phyloP scores from a whole-genome alignment of 179 eudicot genomes.

The Sideroxylon spinosum region DNA sequence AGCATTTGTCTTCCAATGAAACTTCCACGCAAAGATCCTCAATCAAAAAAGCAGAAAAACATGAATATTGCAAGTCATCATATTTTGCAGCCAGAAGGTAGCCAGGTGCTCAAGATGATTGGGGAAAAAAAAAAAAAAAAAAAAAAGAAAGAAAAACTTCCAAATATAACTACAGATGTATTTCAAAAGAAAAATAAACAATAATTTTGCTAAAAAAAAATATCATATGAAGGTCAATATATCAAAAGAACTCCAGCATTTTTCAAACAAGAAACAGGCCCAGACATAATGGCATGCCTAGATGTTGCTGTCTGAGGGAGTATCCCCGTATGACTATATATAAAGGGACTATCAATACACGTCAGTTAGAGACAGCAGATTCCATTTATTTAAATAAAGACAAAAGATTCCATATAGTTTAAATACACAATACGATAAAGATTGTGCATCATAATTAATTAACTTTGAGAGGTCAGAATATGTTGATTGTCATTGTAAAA shows the following conservation, averaged over 20 bases:
- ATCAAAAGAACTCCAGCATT: no score
- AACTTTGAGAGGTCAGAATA: background rate
- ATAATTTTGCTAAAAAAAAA: no score
- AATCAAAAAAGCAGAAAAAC: background rate
- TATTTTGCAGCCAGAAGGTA: background rate
- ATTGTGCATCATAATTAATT: background rate
- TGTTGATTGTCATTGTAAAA: background rate
- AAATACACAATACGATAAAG: background rate
- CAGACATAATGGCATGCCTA: no score
- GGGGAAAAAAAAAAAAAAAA: background rate
- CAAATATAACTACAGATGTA: no score
- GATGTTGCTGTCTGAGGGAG: no score
- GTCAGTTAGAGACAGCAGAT: background rate
- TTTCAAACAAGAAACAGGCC: no score
- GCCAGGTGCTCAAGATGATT: background rate
- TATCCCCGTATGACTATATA: no score
- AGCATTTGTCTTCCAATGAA: background rate
- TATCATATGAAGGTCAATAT: no score
- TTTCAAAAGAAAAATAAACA: no score
- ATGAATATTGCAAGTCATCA: background rate
- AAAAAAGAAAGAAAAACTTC: no score
- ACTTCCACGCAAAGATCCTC: background rate
- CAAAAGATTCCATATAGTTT: no score
- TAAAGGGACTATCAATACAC: no score
- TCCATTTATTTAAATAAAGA: background rate